Conservation (phyloP, 2,329 filamentous ascomycete genomes). For the Colletotrichum camelliae region DNA sequence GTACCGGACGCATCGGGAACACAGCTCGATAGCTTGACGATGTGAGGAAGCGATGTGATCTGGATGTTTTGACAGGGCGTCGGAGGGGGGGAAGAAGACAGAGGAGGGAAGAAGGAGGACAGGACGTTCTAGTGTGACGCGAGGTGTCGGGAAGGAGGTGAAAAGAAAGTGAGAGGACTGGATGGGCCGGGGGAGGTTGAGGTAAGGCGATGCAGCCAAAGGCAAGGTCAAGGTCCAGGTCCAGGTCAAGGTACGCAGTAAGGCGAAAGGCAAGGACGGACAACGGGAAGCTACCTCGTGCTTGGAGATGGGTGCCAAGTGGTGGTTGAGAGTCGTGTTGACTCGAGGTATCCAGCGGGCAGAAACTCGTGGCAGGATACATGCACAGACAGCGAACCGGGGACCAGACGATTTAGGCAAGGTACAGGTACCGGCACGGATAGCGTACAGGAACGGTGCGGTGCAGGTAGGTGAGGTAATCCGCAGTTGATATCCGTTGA, state of each 20-base stretch:
- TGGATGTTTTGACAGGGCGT: background rate
- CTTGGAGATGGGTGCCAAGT: background rate
- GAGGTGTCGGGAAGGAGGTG: slow-evolving; percentile 8
- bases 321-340: background rate
- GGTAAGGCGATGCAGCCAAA: background rate
- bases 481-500: background rate
- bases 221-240: background rate
- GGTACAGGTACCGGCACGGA: slow-evolving; percentile 3
- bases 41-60: background rate
- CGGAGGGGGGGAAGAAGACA: background rate
- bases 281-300: background rate
- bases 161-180: slow-evolving; percentile 4
- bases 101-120: background rate
- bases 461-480: background rate
- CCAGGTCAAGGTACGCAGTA: background rate
- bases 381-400: background rate
- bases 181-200: background rate
- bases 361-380: background rate
- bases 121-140: background rate
- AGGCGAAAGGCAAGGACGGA: background rate
- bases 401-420: slow-evolving; percentile 1
- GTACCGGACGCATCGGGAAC: slow-evolving; percentile 23
- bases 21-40: slow-evolving; percentile 1
- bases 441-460: background rate
- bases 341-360: background rate